Conservation (phyloP, 2,329 filamentous ascomycete species). For the Clarireedia paspali region DNA sequence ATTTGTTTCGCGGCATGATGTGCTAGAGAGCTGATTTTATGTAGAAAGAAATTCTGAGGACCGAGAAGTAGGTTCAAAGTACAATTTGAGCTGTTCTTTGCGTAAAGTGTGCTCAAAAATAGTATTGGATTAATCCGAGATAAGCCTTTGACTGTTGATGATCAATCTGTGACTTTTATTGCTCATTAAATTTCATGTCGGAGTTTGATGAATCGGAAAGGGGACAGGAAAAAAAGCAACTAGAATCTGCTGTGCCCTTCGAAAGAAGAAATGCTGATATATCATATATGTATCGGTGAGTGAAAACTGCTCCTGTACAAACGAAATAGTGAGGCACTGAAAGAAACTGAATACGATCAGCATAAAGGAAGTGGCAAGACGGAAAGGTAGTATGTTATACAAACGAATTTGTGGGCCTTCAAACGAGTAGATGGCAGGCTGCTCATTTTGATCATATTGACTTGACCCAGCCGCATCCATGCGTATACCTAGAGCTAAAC, state of each 20-base stretch:
- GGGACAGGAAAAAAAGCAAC: background rate
- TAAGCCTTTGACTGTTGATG: too few relatives aligned
- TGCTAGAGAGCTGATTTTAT: background rate
- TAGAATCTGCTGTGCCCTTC: background rate
- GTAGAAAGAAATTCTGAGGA: too few relatives aligned
- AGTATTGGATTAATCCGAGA: too few relatives aligned
- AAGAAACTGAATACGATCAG: background rate
- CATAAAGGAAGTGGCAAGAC: background rate
- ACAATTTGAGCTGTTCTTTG: too few relatives aligned
- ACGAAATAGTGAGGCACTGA: background rate
- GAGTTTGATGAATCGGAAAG: too few relatives aligned
- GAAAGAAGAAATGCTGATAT: too few relatives aligned
- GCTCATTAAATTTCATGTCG: background rate
- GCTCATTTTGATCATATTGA: background rate
- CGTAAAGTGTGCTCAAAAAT: too few relatives aligned
- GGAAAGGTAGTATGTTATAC: background rate
- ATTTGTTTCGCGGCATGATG: background rate
- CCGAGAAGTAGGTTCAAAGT: too few relatives aligned
- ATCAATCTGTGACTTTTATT: too few relatives aligned
- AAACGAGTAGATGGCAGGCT: too few relatives aligned
- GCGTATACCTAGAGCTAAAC: background rate
- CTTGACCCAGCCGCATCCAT: background rate
- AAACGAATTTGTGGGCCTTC: background rate
- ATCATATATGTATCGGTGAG: too few relatives aligned
- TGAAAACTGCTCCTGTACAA: background rate